Percentiles rank a stretch among this genome's conserved stretches.
Evolutionary conservation across 2,329 filamentous ascomycete genomes (phyloP).

Genomic region (Alternaria brassicae): DNA sequence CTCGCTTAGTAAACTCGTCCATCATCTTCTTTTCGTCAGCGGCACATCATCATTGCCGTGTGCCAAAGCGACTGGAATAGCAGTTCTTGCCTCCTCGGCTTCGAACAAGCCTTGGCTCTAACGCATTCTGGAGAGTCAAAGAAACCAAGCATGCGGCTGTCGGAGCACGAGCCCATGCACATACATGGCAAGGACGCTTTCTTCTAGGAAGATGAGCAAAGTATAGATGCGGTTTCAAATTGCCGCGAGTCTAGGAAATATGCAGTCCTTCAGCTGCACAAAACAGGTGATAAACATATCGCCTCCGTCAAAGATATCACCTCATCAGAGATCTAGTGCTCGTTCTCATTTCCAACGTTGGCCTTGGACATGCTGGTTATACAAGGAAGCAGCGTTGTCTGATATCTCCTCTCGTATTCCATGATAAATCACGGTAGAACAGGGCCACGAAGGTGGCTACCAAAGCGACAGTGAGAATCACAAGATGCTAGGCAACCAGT

Average conservation of each 20-base stretch:
- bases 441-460: background rate
- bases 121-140: background rate
- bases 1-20: background rate
- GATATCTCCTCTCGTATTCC: slow-evolving; percentile 40
- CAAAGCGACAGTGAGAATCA: background rate
- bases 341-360: slow-evolving; percentile 33
- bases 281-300: slow-evolving; percentile 48
- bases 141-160: background rate
- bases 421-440: background rate
- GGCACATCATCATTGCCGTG: slow-evolving; percentile 1
- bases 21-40: background rate
- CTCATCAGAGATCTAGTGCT: slow-evolving; percentile 41
- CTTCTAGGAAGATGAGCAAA: background rate
- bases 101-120: background rate
- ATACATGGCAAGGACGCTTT: background rate
- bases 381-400: slow-evolving; percentile 40
- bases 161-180: background rate
- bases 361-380: slow-evolving; percentile 36
- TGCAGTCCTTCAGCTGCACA: slow-evolving; percentile 37
- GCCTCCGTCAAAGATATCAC: slow-evolving; percentile 35
- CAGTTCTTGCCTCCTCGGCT: background rate
- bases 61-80: slow-evolving; percentile 8
- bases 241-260: slow-evolving; percentile 37
- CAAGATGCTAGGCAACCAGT: background rate
- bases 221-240: background rate